These are phyloP conservation scores for Histomonas meleagridis DNA, from an alignment of 208 protist species.

Conservation along the genomic window DNA sequence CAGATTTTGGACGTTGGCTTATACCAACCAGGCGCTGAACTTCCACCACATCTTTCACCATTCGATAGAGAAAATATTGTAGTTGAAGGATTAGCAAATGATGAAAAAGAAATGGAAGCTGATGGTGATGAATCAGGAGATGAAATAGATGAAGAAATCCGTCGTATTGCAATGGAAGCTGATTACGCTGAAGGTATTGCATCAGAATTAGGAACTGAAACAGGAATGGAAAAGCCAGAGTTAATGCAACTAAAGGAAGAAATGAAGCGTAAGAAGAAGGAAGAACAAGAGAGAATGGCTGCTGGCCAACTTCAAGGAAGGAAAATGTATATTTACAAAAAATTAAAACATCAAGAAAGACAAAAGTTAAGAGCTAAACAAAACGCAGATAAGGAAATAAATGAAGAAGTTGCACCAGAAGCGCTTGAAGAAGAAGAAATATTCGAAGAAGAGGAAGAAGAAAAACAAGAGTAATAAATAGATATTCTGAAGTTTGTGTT, in stretches of 20 bases:
- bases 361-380: not conserved
- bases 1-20: not conserved
- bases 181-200: conserved; percentile 2
- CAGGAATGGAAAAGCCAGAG: not conserved
- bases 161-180: not conserved
- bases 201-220: not conserved
- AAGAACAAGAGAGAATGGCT: not conserved
- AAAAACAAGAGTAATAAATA: not conserved
- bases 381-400: not conserved
- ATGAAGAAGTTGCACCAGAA: not conserved
- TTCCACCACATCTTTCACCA: not conserved
- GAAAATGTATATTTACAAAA: not conserved
- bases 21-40: not conserved
- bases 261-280: conserved; percentile 16
- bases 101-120: not conserved
- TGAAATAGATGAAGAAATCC: not conserved
- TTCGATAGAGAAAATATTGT: not conserved
- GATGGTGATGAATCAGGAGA: not conserved
- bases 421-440: not conserved
- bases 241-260: not conserved
- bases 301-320: not conserved
- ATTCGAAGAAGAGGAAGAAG: conserved; percentile 22
- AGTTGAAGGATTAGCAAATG: not conserved
- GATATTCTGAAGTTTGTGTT: no score
- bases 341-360: conserved; percentile 3